phyloP scores from a whole-genome alignment of 2,329 filamentous ascomycete species.

The Scedosporium dehoogii region DNA sequence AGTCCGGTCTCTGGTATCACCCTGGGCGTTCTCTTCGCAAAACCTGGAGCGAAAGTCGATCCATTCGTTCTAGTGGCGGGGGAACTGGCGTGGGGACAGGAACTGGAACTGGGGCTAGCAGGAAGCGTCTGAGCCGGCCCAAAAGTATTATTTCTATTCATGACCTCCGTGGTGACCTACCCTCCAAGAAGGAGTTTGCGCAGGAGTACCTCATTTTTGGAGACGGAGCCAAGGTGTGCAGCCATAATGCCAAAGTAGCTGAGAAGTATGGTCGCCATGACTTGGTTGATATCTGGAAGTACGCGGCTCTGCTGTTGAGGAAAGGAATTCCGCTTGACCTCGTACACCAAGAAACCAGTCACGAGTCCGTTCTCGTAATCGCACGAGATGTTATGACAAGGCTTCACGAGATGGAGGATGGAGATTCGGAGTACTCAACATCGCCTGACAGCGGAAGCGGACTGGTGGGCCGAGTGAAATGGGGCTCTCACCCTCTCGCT shows the following conservation, averaged over 20 bases:
- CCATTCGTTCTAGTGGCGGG: slow-evolving; percentile 48
- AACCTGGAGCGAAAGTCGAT: slow-evolving; percentile 47
- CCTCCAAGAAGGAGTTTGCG: slow-evolving; percentile 68
- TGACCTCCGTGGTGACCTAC: slow-evolving; percentile 60
- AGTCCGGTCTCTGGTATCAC: slow-evolving; percentile 46
- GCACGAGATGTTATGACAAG: slow-evolving; percentile 51
- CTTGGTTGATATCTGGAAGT: slow-evolving; percentile 72
- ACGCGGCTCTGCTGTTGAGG: slow-evolving; percentile 66
- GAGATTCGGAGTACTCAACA: background rate
- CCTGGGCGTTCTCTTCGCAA: slow-evolving; percentile 41
- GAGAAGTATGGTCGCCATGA: slow-evolving; percentile 60
- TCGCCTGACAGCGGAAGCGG: slow-evolving; percentile 11
- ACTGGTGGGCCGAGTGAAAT: slow-evolving; percentile 53
- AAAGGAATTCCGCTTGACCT: slow-evolving; percentile 66
- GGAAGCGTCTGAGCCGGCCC: slow-evolving; percentile 34
- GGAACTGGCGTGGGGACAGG: slow-evolving; percentile 40
- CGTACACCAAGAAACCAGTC: slow-evolving; percentile 40
- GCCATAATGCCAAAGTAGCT: slow-evolving; percentile 73
- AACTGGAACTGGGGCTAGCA: slow-evolving; percentile 33
- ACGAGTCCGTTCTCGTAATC: slow-evolving; percentile 57
- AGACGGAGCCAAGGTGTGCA: slow-evolving; percentile 69
- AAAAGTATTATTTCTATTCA: slow-evolving; percentile 69
- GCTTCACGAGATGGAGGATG: slow-evolving; percentile 13
- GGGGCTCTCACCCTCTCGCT: slow-evolving; percentile 57
- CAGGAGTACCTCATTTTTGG: slow-evolving; percentile 76